Percentiles rank a stretch among this genome's conserved stretches.
Evolutionary conservation across 2,329 filamentous ascomycete genomes (phyloP).

Genomic region (Penicillium paneum): DNA sequence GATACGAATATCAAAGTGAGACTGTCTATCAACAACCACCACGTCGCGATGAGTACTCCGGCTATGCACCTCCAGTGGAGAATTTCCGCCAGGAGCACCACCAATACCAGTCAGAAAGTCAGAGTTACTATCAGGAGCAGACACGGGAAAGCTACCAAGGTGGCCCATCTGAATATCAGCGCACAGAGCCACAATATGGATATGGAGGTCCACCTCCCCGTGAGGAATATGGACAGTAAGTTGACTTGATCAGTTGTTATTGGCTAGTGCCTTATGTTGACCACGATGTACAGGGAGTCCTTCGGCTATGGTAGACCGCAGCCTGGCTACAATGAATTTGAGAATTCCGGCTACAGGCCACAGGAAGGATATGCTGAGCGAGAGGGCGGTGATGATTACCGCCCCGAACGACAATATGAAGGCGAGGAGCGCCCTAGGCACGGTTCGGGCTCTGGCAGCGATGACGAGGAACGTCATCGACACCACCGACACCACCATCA

Average conservation of each 20-base stretch:
- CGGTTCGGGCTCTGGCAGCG: slow-evolving; percentile 22
- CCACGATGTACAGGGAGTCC: slow-evolving; percentile 17
- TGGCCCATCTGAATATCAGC: slow-evolving; percentile 16
- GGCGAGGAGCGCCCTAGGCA: slow-evolving; percentile 22
- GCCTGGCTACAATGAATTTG: slow-evolving; percentile 15
- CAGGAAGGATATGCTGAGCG: slow-evolving; percentile 19
- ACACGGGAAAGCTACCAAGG: slow-evolving; percentile 16
- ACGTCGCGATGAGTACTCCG: slow-evolving; percentile 11
- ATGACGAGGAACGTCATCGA: slow-evolving; percentile 16
- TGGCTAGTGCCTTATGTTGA: slow-evolving; percentile 7
- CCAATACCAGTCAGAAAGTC: slow-evolving; percentile 13
- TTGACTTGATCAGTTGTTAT: slow-evolving; percentile 9
- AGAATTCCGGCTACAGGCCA: slow-evolving; percentile 12
- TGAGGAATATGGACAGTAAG: slow-evolving; percentile 23
- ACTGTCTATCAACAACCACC: slow-evolving; percentile 14
- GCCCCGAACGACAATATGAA: slow-evolving; percentile 20
- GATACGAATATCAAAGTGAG: slow-evolving; percentile 20
- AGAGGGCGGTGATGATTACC: slow-evolving; percentile 21
- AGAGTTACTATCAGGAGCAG: slow-evolving; percentile 19
- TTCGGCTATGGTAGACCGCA: slow-evolving; percentile 20
- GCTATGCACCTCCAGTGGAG: slow-evolving; percentile 11
- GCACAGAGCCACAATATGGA: slow-evolving; percentile 18
- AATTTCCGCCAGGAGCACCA: slow-evolving; percentile 18
- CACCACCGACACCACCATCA: slow-evolving; percentile 18
- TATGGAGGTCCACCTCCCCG: slow-evolving; percentile 12